Evolutionary conservation across 2,329 filamentous ascomycete species (phyloP), one percentile per base, ranked within the genome.

Genomic region (Colletotrichum tofieldiae): DNA sequence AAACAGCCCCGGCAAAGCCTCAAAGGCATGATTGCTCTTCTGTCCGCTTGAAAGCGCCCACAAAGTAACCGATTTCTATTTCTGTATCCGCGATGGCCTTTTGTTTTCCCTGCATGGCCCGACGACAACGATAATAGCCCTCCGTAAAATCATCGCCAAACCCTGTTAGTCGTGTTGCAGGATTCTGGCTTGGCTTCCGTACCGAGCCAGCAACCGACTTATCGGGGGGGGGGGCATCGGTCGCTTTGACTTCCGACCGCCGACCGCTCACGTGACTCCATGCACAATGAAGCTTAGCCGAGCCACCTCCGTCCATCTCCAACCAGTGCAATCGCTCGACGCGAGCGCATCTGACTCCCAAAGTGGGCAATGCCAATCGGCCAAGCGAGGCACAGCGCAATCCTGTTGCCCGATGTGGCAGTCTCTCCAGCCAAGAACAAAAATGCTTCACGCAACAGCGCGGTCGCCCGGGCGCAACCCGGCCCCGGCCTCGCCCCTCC

Each of bases 1-100:
- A 65, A 65, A 65, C 63, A 59, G 12, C n/a, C 26, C 41, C 41
- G 7, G 11, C 32, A 59, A 58, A 58, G 26, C 59, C 59, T 61
- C 43, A 37, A 61, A 61, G 59, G 63, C 52, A 65, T 65, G 26
- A 23, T 26, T 35, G 23, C 29, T 55, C 18, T 37, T 1, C n/a
- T 49, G 14, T 37, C 32, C 18, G 47, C 60, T 26, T 63, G n/a
- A 54, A 7, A 18, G n/a, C 32, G 3, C 52, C 23, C 8, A 20
- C 37, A 47, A 7, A n/a, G n/a, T 47, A 37, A 65, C 8, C 14
- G n/a, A 11, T 18, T 37, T 4, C 20, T 45, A 37, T 23, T 16
- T 26, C 52, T 58, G 20, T 3, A 59, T 18, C 55, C 51, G 20
- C 32, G 11, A n/a, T 18, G 49, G 26, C 23, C 3, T 29, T 37